These are phyloP conservation scores for Camellia lanceoleosa DNA, from an alignment of 148 eudicot species.

Conservation along the genomic window DNA sequence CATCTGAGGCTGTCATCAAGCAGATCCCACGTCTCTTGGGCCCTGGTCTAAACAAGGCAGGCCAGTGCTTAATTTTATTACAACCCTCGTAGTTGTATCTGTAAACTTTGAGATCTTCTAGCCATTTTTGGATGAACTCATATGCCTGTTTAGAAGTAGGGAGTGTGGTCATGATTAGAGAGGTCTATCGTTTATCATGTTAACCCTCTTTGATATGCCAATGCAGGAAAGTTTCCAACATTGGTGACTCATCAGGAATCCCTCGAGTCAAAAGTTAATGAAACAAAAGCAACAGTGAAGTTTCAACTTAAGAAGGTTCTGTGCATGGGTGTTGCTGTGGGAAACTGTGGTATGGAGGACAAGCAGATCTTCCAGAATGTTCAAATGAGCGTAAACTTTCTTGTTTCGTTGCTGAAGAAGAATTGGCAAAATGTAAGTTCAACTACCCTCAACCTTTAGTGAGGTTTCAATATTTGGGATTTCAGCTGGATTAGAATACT, in stretches of 20 bases:
- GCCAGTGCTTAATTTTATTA: slow-evolving; percentile 16
- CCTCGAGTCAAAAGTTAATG: slow-evolving; percentile 37
- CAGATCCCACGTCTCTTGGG: slow-evolving; percentile 45
- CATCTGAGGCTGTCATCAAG: slow-evolving; percentile 40
- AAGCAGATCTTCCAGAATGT: slow-evolving; percentile 42
- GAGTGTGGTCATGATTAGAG: neutral
- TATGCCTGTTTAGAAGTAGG: neutral
- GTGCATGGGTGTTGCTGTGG: slow-evolving; percentile 47
- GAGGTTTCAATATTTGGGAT: neutral
- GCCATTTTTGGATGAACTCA: neutral
- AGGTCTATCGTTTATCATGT: neutral
- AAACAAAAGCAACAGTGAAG: slow-evolving; percentile 36
- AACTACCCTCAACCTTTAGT: neutral
- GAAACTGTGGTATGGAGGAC: slow-evolving; percentile 38
- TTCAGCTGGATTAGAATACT: neutral
- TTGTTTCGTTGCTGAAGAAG: slow-evolving; percentile 37
- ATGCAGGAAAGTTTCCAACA: slow-evolving; percentile 45
- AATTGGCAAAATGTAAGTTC: slow-evolving; percentile 46
- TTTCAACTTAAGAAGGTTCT: slow-evolving; percentile 41
- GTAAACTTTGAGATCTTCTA: neutral
- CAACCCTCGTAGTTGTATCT: neutral
- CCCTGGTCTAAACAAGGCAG: slow-evolving; percentile 45
- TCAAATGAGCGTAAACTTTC: slow-evolving; percentile 43
- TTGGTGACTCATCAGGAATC: slow-evolving; percentile 41
- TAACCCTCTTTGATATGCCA: neutral